Evolutionary conservation across 805 yeast species (phyloP).

Genomic region (Zygotorulaspora chibaensis): DNA sequence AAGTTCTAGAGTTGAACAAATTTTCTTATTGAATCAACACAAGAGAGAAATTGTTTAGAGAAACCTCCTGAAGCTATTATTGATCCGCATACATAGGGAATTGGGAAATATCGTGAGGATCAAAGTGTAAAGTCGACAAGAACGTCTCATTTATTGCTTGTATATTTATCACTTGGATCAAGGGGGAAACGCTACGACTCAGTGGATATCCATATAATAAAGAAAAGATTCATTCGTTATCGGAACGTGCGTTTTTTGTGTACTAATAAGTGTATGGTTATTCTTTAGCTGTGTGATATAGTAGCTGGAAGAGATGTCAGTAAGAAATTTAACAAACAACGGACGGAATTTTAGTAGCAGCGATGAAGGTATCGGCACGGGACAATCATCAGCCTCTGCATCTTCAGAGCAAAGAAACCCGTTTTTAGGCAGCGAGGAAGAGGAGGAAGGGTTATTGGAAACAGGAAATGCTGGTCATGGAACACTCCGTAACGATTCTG

Average conservation of each 20-base stretch:
- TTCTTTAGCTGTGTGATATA: not conserved
- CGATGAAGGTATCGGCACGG: constrained; percentile 5
- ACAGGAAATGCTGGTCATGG: not conserved
- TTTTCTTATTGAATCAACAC: too few species aligned
- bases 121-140: not conserved
- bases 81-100: too few species aligned
- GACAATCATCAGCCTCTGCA: constrained; percentile 1
- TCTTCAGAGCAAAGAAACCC: constrained; percentile 13
- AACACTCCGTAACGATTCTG: constrained; percentile 8
- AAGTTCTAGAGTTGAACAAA: too few species aligned
- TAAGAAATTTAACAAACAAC: constrained; percentile 24
- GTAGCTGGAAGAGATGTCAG: constrained; percentile 12
- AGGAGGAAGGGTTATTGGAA: constrained; percentile 8
- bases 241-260: too few species aligned
- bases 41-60: too few species aligned
- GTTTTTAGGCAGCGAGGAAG: constrained; percentile 17
- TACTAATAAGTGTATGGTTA: not conserved
- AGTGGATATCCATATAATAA: not conserved
- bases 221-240: not conserved
- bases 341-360: constrained; percentile 10
- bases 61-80: too few species aligned
- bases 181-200: constrained; percentile 1
- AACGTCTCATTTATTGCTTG: not conserved
- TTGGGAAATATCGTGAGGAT: not conserved
- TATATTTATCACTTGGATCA: not conserved